A percentile compares a stretch with the other conserved stretches of the same genome.
phyloP scores from a whole-genome alignment of 2,329 filamentous ascomycete species.

The Fusarium kyushuense region DNA sequence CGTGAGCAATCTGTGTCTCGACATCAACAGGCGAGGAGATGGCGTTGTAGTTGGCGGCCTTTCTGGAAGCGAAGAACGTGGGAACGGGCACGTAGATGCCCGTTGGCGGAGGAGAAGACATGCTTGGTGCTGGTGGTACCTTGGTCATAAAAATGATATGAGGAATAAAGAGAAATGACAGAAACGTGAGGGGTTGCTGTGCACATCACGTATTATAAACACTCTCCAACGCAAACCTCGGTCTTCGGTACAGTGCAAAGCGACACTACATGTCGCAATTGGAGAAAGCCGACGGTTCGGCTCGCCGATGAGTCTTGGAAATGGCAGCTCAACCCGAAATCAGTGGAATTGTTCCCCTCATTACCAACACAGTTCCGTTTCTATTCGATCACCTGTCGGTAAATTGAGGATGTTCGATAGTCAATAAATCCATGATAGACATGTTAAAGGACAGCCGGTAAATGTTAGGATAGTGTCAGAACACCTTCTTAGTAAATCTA shows the following conservation, averaged over 20 bases:
- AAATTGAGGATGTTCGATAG: background rate
- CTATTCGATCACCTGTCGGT: background rate
- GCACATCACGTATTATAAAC: constrained; percentile 40
- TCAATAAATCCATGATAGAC: too few relatives aligned
- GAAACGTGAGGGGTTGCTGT: constrained; percentile 27
- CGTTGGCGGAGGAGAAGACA: constrained; percentile 58
- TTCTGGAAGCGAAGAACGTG: constrained; percentile 69
- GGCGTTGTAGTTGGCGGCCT: constrained; percentile 56
- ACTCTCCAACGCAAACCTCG: constrained; percentile 34
- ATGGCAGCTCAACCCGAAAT: constrained; percentile 14
- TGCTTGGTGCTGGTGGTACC: background rate
- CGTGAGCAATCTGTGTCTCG: constrained; percentile 68
- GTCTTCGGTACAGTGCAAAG: constrained; percentile 43
- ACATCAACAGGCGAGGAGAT: constrained; percentile 67
- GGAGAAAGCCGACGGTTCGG: constrained; percentile 9
- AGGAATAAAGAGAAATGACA: background rate
- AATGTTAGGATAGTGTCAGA: background rate
- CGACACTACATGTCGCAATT: constrained; percentile 35
- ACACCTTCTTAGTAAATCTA: background rate
- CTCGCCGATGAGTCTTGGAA: constrained; percentile 23
- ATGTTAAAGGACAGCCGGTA: background rate
- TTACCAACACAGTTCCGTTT: background rate
- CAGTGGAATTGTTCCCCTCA: constrained; percentile 25
- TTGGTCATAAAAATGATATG: background rate
- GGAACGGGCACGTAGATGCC: constrained; percentile 72